Percentiles rank a stretch among this genome's conserved stretches.
Conservation (phyloP, 1,284 basidiomycete genomes). For the Rhodotorula sp. region DNA sequence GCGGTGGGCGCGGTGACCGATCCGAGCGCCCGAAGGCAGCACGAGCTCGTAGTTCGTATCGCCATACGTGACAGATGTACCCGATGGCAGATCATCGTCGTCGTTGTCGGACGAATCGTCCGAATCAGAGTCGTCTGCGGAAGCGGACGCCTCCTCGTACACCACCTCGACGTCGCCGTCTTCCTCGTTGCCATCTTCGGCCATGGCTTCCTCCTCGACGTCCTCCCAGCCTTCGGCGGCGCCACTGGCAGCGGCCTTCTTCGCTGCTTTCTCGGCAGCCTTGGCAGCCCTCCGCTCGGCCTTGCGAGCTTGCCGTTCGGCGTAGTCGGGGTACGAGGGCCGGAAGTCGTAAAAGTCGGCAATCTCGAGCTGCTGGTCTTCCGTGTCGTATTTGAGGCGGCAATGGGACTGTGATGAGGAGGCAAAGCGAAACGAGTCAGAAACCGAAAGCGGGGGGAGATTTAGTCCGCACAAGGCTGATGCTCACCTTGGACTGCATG, state of each 20-base stretch:
- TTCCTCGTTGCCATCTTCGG: conserved; percentile 41
- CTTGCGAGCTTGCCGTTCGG: conserved; percentile 48
- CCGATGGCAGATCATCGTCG: conserved; percentile 34
- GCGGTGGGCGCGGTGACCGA: conserved; percentile 85
- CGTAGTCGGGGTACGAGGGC: conserved; percentile 67
- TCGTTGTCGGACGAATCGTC: conserved; percentile 24
- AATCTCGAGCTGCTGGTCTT: conserved; percentile 76
- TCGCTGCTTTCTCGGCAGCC: conserved; percentile 41
- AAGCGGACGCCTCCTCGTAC: conserved; percentile 46
- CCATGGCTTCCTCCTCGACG: conserved; percentile 53
- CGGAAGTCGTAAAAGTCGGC: conserved; percentile 95
- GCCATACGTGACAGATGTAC: conserved; percentile 45
- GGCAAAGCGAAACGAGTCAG: neutral
- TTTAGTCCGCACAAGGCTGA: too few relatives aligned
- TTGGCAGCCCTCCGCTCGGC: conserved; percentile 47
- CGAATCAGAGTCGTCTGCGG: conserved; percentile 53
- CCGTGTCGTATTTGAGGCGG: conserved; percentile 86
- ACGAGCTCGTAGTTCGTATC: conserved; percentile 77
- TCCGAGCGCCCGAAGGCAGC: conserved; percentile 84
- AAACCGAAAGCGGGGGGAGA: neutral
- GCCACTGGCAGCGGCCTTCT: conserved; percentile 41
- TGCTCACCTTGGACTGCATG: conserved; percentile 77
- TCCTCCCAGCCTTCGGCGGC: conserved; percentile 52
- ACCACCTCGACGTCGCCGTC: conserved; percentile 53
- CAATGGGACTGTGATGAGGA: conserved; percentile 61